These are phyloP conservation scores for Claviceps arundinis DNA, from an alignment of 2,329 filamentous ascomycete genomes.

Conservation along the genomic window DNA sequence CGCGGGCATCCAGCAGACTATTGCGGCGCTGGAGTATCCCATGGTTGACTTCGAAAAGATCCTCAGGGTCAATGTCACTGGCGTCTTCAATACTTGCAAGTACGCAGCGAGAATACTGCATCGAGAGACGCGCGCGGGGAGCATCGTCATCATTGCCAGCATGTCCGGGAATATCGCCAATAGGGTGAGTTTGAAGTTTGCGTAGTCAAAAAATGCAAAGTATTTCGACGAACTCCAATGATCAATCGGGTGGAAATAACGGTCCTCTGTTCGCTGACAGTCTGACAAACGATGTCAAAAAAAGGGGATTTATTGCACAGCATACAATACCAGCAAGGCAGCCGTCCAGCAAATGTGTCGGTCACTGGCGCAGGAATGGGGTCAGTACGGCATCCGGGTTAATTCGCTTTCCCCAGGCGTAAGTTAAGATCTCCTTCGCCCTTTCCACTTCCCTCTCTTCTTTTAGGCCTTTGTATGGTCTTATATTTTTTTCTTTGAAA, in stretches of 20 bases:
- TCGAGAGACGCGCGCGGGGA: conserved; percentile 41
- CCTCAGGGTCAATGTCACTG: conserved; percentile 77
- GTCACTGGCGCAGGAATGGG: conserved; percentile 50
- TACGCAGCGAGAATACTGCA: conserved; percentile 71
- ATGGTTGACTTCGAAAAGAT: conserved; percentile 64
- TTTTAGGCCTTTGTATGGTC: neutral
- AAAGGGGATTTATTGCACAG: conserved; percentile 47
- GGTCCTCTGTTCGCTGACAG: neutral
- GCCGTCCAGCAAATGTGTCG: conserved; percentile 46
- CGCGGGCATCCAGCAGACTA: conserved; percentile 35
- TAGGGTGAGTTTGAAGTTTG: conserved; percentile 38
- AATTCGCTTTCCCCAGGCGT: conserved; percentile 52
- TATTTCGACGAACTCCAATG: too few species aligned
- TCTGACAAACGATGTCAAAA: neutral
- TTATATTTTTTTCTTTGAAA: neutral
- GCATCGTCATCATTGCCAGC: conserved; percentile 54
- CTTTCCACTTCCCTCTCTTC: too few species aligned
- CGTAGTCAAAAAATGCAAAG: too few species aligned
- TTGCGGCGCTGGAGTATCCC: conserved; percentile 59
- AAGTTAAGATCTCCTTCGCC: conserved; percentile 8
- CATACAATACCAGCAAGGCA: conserved; percentile 50
- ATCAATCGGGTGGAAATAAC: too few species aligned
- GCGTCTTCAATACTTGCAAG: conserved; percentile 73
- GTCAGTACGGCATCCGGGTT: conserved; percentile 46
- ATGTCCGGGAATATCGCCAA: conserved; percentile 59